Evolutionary conservation across 805 yeast species (phyloP).

Genomic region (Hemisphaericaspora nanyangensis): DNA sequence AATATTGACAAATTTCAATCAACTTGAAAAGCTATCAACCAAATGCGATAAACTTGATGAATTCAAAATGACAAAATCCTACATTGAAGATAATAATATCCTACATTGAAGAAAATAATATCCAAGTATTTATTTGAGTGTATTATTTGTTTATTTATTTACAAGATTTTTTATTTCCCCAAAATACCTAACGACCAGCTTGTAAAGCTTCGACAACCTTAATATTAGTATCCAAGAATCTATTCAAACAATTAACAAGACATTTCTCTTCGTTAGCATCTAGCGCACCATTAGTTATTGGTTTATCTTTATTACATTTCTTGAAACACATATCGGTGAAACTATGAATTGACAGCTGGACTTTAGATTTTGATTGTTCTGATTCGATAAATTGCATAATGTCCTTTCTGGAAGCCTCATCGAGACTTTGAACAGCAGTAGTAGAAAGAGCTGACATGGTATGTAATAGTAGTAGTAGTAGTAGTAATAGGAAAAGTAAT

Average conservation of each 20-base stretch:
- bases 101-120: too few species aligned
- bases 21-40: neutral
- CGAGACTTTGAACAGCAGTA: slow-evolving; percentile 40
- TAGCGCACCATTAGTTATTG: slow-evolving; percentile 47
- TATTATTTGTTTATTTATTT: too few species aligned
- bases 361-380: slow-evolving; percentile 83
- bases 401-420: slow-evolving; percentile 70
- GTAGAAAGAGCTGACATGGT: slow-evolving; percentile 35
- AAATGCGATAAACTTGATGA: neutral
- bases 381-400: slow-evolving; percentile 71
- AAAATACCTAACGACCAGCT: slow-evolving; percentile 17
- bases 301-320: slow-evolving; percentile 59
- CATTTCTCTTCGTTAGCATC: slow-evolving; percentile 64
- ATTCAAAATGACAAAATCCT: neutral
- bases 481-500: slow-evolving; percentile 1
- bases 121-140: too few species aligned
- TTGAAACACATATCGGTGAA: slow-evolving; percentile 91
- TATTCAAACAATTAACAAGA: slow-evolving; percentile 73
- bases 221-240: slow-evolving; percentile 85
- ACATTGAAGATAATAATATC: neutral
- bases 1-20: neutral
- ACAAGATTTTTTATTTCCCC: neutral
- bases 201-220: slow-evolving; percentile 64
- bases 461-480: neutral
- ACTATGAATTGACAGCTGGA: slow-evolving; percentile 79